phyloP scores from a whole-genome alignment of 257 asterid species.

The Plantago ovata region DNA sequence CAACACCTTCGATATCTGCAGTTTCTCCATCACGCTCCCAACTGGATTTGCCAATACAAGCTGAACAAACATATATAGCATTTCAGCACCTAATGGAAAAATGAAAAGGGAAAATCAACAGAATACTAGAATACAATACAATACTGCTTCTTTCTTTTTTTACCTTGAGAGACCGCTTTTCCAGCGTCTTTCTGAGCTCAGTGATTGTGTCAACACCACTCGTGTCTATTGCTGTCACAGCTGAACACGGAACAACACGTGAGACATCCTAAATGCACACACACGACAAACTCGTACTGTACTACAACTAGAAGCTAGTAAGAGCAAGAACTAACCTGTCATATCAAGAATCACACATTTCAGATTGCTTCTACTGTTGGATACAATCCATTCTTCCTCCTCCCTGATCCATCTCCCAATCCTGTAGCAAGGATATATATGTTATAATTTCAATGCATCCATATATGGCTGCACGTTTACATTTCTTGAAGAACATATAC shows the following conservation, averaged over 20 bases:
- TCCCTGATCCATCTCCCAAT: conserved; percentile 78
- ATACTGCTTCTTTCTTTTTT: neutral
- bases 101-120: neutral
- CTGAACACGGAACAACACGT: conserved; percentile 30
- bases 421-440: conserved; percentile 33
- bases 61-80: conserved; percentile 35
- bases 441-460: neutral
- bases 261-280: neutral
- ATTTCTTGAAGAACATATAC: conserved; percentile 24
- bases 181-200: conserved; percentile 64
- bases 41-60: conserved; percentile 78
- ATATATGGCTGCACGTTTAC: neutral
- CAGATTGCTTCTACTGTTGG: conserved; percentile 37
- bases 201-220: conserved; percentile 73
- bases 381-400: conserved; percentile 74
- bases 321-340: conserved; percentile 60
- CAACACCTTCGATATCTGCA: conserved; percentile 49
- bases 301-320: neutral
- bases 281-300: neutral
- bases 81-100: neutral
- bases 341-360: conserved; percentile 83
- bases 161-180: conserved; percentile 77
- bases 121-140: neutral
- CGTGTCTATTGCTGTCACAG: conserved; percentile 90
- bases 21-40: conserved; percentile 72